Base-by-base conservation (phyloP, 805 yeast species). In the Yamadazyma endophytica region DNA sequence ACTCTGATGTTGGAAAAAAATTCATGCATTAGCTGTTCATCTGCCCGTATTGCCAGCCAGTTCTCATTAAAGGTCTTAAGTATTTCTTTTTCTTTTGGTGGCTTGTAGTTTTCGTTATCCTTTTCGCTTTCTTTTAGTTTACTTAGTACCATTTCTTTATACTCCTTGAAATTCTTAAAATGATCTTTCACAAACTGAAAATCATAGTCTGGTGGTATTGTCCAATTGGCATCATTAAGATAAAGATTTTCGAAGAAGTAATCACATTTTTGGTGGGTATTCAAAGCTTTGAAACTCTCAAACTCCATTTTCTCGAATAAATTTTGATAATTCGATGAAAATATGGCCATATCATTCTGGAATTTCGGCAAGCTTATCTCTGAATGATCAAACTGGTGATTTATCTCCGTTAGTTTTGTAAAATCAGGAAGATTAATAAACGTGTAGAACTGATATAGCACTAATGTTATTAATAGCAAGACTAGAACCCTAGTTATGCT, bases 21-120 rank as follows among this genome's bases (percentile, higher is more conserved):
- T 29, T 51, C 49, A 35, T 54, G 58, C 7, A 56, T 24, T 1
- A 22, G 20, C 25, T 50, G 54, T 28, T 58, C 46, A 19, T 53
- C 50, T 1, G 21, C n/a, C 5, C 25, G 31, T 20, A 53, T 47
- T 9, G 20, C 31, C 2, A 38, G 24, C 49, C 56, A 41, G 23
- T 31, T 17, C 3, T n/a, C 18, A 3, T 31, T 27, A 17, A 32
- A 45, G 9, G 29, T 36, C 3, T 32, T 26, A 13, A 15, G 21
- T 2, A 35, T 21, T 7, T 37, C 42, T 5, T 34, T 28, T 12
- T 35, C 44, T 21, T 31, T 13, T 29, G 28, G 14, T 26, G 36
- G 34, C n/a, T 38, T 35, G n/a, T 31, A 30, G 4, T 11, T 12
- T 12, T 33, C 27, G 6, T 29, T 26, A 13, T 20, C 17, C 8